Base-by-base conservation (phyloP, 2,329 filamentous ascomycete species). In the Colletotrichum musicola region DNA sequence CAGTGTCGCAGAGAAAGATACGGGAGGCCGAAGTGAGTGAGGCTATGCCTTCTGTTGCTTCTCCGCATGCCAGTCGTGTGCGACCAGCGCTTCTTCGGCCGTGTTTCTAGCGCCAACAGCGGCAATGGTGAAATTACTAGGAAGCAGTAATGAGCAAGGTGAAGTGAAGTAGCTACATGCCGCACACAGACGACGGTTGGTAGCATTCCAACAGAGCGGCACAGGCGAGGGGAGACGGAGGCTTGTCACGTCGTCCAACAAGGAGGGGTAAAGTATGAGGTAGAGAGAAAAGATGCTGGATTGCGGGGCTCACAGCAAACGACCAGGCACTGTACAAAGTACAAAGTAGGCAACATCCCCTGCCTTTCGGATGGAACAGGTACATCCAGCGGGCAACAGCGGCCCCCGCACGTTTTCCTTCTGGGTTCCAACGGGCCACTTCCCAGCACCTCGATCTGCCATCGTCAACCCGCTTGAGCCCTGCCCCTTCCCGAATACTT, bases 211-310 rank as follows among this genome's bases (percentile, higher is more conserved):
- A 20, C n/a, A 13, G 35, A 53, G 35, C 20, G 57, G 57, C 27
- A 25, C 14, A 46, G 30, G 42, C 47, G 49, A 25, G 50, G 50
- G 56, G 25, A 25, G 53, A 27, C 46, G 10, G n/a, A 47, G 40
- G 51, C 22, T 20, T 58, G 62, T 53, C 47, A 30, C 55, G 62
- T 53, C 47, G 40, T 60, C 54, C 40, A 30, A 56, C n/a, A 44
- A 25, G 30, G 66, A 66, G 66, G 66, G 66, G 62, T 69, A 65
- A 68, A 60, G 61, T 60, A 55, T 38, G 55, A 68, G 38, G 62
- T 66, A 66, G 62, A 69, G 62, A 66, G 66, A 40, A 56, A 66
- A 66, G 50, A 66, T 66, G 62, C 42, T 40, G 56, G 56, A 66
- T 60, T 55, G 66, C 55, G 66, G 66, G 66, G 66, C 55, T 58